Conservation (phyloP, 148 eudicot species). For the Diospyros kaki region DNA sequence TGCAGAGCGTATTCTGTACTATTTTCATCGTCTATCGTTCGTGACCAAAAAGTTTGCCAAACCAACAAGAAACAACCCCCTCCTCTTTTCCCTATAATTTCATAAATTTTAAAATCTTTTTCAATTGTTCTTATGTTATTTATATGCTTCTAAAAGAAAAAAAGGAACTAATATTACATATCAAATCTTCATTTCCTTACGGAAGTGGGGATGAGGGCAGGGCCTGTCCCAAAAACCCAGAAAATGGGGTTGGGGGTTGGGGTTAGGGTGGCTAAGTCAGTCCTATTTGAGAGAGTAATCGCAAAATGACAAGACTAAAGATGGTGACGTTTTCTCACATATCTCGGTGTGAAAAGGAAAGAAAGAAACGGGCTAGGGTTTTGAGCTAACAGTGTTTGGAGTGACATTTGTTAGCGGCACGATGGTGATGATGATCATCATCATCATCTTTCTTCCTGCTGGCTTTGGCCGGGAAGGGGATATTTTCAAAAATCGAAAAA, state of each 20-base stretch:
- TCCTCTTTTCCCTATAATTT: background rate
- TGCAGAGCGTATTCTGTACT: background rate
- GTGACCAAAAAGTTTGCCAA: background rate
- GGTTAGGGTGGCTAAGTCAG: too few species aligned
- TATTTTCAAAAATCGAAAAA: too few species aligned
- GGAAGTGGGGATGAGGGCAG: too few species aligned
- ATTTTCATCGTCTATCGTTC: background rate
- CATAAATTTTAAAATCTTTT: too few species aligned
- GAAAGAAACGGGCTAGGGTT: background rate
- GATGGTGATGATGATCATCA: background rate
- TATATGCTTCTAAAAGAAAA: too few species aligned
- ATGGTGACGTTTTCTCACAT: slow-evolving; percentile 26
- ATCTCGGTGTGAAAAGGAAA: slow-evolving; percentile 10
- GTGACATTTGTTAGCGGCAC: background rate
- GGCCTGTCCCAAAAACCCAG: too few species aligned
- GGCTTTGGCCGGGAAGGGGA: too few species aligned
- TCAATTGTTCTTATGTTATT: too few species aligned
- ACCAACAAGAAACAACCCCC: background rate
- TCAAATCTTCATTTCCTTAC: too few species aligned
- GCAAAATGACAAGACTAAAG: slow-evolving; percentile 30
- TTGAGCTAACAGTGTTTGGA: background rate
- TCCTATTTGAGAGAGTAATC: background rate
- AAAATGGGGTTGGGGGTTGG: too few species aligned
- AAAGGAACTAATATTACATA: too few species aligned
- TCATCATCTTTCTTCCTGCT: too few species aligned